Conservation (phyloP, 352 stramenopile species). For the Pythium scleroteichum region DNA sequence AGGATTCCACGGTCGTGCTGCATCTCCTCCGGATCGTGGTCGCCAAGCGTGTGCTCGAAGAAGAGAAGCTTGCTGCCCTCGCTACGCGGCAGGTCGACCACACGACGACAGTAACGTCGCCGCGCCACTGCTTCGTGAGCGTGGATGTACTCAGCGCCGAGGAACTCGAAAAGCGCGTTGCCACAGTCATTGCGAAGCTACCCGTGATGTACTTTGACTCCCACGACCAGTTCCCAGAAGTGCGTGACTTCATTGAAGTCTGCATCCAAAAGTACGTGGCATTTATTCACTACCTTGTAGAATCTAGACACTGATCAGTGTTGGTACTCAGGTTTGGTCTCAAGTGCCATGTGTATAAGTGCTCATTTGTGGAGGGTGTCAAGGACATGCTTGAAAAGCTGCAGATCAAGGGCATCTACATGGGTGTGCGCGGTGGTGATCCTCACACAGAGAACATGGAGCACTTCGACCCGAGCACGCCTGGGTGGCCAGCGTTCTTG, state of each 20-base stretch:
- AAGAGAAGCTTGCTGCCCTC: constrained; percentile 25
- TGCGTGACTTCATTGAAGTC: constrained; percentile 87
- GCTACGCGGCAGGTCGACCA: constrained; percentile 1
- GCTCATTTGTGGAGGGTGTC: constrained; percentile 93
- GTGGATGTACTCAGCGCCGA: constrained; percentile 46
- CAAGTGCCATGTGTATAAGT: constrained; percentile 81
- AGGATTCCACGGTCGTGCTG: constrained; percentile 92
- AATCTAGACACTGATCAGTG: too few relatives aligned
- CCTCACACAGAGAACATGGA: constrained; percentile 91
- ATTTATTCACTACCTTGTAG: too few relatives aligned
- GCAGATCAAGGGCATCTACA: constrained; percentile 88
- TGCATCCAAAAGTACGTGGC: constrained; percentile 49
- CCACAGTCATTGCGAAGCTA: constrained; percentile 46
- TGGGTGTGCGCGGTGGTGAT: constrained; percentile 91
- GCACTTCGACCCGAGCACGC: constrained; percentile 82
- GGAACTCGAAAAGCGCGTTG: constrained; percentile 54
- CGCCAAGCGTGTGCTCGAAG: constrained; percentile 66
- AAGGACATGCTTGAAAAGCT: constrained; percentile 86
- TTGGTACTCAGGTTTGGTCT: constrained; percentile 58
- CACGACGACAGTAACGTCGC: constrained; percentile 56
- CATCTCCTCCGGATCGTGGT: constrained; percentile 87
- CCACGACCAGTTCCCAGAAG: constrained; percentile 93
- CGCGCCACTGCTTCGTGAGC: constrained; percentile 57
- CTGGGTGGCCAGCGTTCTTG: constrained; percentile 95
- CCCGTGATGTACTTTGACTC: constrained; percentile 97